phyloP scores from a whole-genome alignment of 2,329 filamentous ascomycete genomes.

The Emmonsiellopsis sp. region DNA sequence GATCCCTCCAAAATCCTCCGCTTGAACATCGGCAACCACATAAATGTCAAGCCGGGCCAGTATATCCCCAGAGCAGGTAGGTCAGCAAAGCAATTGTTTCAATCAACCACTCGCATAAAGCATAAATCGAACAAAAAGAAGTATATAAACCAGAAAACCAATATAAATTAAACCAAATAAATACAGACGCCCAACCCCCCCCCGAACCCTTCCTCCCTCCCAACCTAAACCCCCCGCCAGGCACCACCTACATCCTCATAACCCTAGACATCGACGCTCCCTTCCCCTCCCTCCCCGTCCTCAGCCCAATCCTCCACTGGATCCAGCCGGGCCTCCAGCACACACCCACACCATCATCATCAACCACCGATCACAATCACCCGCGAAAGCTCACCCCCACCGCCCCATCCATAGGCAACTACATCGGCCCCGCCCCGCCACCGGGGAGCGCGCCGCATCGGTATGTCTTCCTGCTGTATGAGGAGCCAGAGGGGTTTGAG shows the following conservation, averaged over 20 bases:
- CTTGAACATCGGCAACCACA: neutral
- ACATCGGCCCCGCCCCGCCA: conserved; percentile 41
- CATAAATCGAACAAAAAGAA: neutral
- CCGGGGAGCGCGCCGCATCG: conserved; percentile 39
- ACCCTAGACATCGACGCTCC: conserved; percentile 24
- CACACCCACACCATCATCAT: neutral
- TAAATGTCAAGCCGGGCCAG: neutral
- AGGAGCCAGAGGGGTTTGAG: conserved; percentile 37
- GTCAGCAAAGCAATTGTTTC: neutral
- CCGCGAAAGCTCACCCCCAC: neutral
- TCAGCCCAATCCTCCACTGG: conserved; percentile 26
- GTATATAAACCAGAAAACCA: neutral
- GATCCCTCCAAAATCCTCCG: neutral
- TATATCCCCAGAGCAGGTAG: neutral
- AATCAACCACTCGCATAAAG: too few species aligned
- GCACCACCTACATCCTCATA: conserved; percentile 19
- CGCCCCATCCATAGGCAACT: conserved; percentile 25
- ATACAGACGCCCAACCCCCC: neutral
- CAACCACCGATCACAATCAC: conserved; percentile 5
- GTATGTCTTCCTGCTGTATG: conserved; percentile 43
- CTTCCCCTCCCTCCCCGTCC: conserved; percentile 19
- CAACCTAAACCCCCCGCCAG: conserved; percentile 8
- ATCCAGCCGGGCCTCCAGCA: conserved; percentile 20
- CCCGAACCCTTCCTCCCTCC: neutral
- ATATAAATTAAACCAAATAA: too few species aligned